Evolutionary conservation across 2,329 filamentous ascomycete genomes (phyloP).

Genomic region (Aspergillus candidus): DNA sequence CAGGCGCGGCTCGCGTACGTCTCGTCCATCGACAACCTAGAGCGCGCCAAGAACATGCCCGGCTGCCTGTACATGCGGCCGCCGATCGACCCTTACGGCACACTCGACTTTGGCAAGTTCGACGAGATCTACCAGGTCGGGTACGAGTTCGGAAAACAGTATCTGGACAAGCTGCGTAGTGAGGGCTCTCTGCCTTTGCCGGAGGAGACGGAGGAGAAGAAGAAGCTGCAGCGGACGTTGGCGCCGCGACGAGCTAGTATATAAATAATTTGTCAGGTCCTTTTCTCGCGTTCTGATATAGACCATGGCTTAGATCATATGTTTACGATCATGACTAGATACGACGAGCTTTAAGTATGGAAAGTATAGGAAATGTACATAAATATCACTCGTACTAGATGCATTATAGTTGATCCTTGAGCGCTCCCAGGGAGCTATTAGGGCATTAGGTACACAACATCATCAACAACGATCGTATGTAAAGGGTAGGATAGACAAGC

Average conservation of each 20-base stretch:
- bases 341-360: too few species aligned
- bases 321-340: too few species aligned
- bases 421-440: too few species aligned
- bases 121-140: conserved; percentile 93
- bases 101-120: conserved; percentile 93
- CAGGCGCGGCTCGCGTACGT: conserved; percentile 94
- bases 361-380: too few species aligned
- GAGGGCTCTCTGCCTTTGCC: conserved; percentile 67
- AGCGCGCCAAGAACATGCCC: conserved; percentile 82
- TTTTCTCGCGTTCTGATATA: conserved; percentile 17
- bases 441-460: too few species aligned
- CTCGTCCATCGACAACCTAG: conserved; percentile 86
- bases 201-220: conserved; percentile 71
- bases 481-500: too few species aligned
- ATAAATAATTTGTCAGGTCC: conserved; percentile 47
- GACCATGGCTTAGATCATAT: too few species aligned
- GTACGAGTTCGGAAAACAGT: conserved; percentile 78
- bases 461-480: too few species aligned
- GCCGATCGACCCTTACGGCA: conserved; percentile 87
- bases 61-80: conserved; percentile 96
- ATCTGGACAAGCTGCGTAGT: conserved; percentile 67
- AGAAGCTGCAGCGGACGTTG: conserved; percentile 69
- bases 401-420: too few species aligned
- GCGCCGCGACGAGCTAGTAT: conserved; percentile 74
- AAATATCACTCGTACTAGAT: too few species aligned